A percentile compares a stretch with the other conserved stretches of the same genome.
These are phyloP conservation scores for Agaricus blazei DNA, from an alignment of 768 basidiomycete genomes.

Conservation along the genomic window DNA sequence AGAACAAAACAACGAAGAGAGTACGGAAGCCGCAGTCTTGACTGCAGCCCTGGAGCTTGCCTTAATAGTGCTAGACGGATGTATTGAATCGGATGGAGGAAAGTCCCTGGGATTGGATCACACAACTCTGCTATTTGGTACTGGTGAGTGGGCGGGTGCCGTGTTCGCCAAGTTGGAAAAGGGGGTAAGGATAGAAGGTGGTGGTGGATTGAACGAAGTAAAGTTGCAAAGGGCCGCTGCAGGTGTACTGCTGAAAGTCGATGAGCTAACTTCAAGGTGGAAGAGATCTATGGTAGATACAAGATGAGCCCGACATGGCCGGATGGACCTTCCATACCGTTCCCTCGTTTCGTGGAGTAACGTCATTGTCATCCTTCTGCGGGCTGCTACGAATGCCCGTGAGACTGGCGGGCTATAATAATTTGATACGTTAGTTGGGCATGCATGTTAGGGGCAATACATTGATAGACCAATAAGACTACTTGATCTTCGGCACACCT, in stretches of 20 bases:
- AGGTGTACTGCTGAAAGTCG: constrained; percentile 77
- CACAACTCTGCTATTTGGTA: constrained; percentile 60
- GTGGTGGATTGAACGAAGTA: constrained; percentile 60
- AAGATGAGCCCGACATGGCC: constrained; percentile 4
- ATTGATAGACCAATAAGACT: too few relatives aligned
- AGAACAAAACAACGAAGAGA: constrained; percentile 30
- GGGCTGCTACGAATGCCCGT: too few relatives aligned
- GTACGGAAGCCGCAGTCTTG: constrained; percentile 69
- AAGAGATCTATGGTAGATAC: constrained; percentile 23
- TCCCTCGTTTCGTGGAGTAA: too few relatives aligned
- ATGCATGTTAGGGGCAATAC: too few relatives aligned
- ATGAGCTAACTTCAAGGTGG: constrained; percentile 31
- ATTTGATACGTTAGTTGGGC: too few relatives aligned
- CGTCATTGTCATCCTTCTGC: too few relatives aligned
- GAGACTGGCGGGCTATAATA: too few relatives aligned
- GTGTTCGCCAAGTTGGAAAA: constrained; percentile 63
- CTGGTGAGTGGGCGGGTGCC: constrained; percentile 76
- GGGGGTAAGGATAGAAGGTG: constrained; percentile 55
- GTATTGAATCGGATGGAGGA: constrained; percentile 74
- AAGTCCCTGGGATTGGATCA: constrained; percentile 71
- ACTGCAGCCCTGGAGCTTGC: constrained; percentile 74
- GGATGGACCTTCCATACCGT: too few relatives aligned
- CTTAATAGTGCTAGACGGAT: constrained; percentile 70
- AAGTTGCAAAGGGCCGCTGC: constrained; percentile 67
- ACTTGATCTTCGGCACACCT: too few relatives aligned